Conservation (phyloP, 2,329 filamentous ascomycete species). For the Penicillium sclerotigenum region DNA sequence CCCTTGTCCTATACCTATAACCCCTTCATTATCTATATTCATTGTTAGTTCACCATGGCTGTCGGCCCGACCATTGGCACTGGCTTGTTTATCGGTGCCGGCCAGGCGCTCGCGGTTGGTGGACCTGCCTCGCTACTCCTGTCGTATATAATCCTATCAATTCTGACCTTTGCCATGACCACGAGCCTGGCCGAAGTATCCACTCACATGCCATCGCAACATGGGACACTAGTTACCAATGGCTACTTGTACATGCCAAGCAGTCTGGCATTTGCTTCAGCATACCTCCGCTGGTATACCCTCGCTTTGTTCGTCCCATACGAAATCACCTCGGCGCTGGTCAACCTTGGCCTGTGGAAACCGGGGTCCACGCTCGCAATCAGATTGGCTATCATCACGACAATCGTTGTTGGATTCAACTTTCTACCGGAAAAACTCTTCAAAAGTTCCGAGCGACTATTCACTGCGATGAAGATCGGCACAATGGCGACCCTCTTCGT, state of each 20-base stretch:
- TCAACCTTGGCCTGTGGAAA: constrained; percentile 61
- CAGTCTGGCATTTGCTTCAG: constrained; percentile 39
- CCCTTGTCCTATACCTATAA: not conserved
- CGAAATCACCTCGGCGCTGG: constrained; percentile 64
- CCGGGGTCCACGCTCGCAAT: constrained; percentile 38
- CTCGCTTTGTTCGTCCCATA: constrained; percentile 48
- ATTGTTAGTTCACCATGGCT: constrained; percentile 44
- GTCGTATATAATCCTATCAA: constrained; percentile 50
- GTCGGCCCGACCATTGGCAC: constrained; percentile 57
- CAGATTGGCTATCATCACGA: constrained; percentile 53
- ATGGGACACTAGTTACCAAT: constrained; percentile 42
- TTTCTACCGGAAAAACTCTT: constrained; percentile 49
- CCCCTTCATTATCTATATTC: constrained; percentile 17
- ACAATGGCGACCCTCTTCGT: constrained; percentile 50
- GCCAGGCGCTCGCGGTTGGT: constrained; percentile 51
- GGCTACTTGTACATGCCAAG: constrained; percentile 40
- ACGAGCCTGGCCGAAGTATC: constrained; percentile 41
- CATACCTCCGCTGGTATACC: constrained; percentile 47
- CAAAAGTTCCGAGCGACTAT: constrained; percentile 49
- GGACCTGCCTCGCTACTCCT: constrained; percentile 53
- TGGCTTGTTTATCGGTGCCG: constrained; percentile 55
- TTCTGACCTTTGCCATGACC: constrained; percentile 50
- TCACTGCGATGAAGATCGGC: constrained; percentile 49
- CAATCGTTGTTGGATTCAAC: constrained; percentile 55
- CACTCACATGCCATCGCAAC: constrained; percentile 35